Evolutionary conservation across 257 asterid genomes (phyloP).

Genomic region (Primulina eburnea): DNA sequence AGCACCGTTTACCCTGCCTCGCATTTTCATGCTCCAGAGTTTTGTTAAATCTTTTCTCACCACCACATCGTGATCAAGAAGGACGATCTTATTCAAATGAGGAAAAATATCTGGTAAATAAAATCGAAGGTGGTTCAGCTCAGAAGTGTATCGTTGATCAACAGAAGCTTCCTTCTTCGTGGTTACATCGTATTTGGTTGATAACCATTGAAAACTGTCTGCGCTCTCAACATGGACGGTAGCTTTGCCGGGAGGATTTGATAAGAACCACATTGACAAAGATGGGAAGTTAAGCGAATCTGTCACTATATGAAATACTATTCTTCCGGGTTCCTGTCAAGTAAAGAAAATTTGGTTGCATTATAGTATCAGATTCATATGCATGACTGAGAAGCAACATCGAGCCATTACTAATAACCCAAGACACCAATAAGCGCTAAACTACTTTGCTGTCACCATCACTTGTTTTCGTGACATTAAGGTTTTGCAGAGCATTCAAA

Average conservation of each 20-base stretch:
- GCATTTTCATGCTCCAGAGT: conserved; percentile 72
- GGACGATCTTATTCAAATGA: conserved; percentile 59
- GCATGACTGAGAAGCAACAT: conserved; percentile 15
- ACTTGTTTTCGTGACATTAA: background rate
- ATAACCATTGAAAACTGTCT: conserved; percentile 57
- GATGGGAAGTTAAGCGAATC: conserved; percentile 80
- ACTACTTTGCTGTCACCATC: background rate
- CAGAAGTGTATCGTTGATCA: conserved; percentile 71
- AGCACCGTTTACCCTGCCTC: conserved; percentile 83
- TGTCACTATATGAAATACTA: conserved; percentile 83
- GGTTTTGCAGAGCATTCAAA: background rate
- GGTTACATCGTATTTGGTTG: conserved; percentile 45
- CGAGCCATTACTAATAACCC: background rate
- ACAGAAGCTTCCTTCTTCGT: conserved; percentile 54
- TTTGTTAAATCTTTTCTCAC: conserved; percentile 74
- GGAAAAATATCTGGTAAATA: conserved; percentile 91
- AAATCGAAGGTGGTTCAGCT: conserved; percentile 82
- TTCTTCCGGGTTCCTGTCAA: conserved; percentile 66
- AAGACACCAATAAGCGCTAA: background rate
- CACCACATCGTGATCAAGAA: conserved; percentile 96
- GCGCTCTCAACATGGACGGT: conserved; percentile 63
- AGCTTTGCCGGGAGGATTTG: conserved; percentile 75
- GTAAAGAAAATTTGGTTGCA: conserved; percentile 19
- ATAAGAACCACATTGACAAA: conserved; percentile 89
- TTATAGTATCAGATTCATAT: conserved; percentile 2